phyloP scores from a whole-genome alignment of 2,329 filamentous ascomycete species.

The Pyrenophora teres region DNA sequence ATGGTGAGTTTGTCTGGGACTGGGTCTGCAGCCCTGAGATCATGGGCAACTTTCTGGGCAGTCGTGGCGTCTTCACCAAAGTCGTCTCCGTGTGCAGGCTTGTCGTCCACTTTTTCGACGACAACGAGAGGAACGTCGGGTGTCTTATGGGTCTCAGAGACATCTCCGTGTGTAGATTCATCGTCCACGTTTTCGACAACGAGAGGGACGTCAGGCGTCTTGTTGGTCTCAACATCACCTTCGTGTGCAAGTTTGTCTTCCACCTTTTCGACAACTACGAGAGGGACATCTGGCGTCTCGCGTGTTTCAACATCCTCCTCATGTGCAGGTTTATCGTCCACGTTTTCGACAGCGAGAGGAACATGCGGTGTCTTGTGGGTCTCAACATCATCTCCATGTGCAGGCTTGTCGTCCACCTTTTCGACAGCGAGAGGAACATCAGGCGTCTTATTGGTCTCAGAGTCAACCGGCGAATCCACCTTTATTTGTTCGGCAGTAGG shows the following conservation, averaged over 20 bases:
- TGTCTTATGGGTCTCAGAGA: no score
- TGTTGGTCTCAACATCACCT: slow-evolving; percentile 25
- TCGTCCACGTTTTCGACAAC: slow-evolving; percentile 44
- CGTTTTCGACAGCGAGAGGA: slow-evolving; percentile 38
- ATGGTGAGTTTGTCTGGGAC: slow-evolving; percentile 41
- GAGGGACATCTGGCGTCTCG: no score
- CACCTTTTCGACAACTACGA: no score
- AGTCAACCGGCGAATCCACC: slow-evolving; percentile 17
- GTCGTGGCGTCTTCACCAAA: slow-evolving; percentile 41
- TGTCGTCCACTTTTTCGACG: slow-evolving; percentile 2
- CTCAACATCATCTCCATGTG: no score
- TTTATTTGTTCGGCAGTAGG: slow-evolving; percentile 25
- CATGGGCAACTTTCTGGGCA: slow-evolving; percentile 43
- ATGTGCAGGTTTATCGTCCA: slow-evolving; percentile 19
- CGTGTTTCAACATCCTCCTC: no score
- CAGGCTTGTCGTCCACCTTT: slow-evolving; percentile 32
- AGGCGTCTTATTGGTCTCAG: slow-evolving; percentile 12
- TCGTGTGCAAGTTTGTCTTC: slow-evolving; percentile 35
- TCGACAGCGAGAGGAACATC: slow-evolving; percentile 39
- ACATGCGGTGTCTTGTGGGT: no score
- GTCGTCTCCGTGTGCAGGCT: slow-evolving; percentile 44
- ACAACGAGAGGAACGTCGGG: no score
- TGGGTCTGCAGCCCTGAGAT: slow-evolving; percentile 40
- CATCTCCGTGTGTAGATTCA: no score
- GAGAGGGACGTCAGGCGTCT: slow-evolving; percentile 26